phyloP scores from a whole-genome alignment of 306 rosid species.

The Arachis stenosperma region DNA sequence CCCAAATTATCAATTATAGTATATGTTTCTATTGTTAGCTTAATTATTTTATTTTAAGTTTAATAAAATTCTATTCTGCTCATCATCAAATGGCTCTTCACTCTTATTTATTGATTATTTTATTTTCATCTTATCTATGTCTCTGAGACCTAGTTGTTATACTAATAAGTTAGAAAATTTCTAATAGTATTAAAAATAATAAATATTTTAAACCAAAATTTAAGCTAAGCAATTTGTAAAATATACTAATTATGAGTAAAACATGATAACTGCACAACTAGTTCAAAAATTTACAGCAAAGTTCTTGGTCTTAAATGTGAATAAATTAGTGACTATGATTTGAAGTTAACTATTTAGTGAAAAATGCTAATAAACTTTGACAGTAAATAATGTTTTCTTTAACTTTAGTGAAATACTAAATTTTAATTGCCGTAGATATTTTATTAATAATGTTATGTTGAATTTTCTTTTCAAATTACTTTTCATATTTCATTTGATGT shows the following conservation, averaged over 20 bases:
- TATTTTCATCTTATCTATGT: slow-evolving; percentile 11
- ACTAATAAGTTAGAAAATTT: not conserved
- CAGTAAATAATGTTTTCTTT: no score
- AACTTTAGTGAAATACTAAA: no score
- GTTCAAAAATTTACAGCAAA: slow-evolving; percentile 15
- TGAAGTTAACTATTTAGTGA: slow-evolving; percentile 1
- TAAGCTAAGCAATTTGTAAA: slow-evolving; percentile 8
- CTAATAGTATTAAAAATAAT: not conserved
- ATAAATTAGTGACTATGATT: not conserved
- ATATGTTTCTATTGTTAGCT: slow-evolving; percentile 1
- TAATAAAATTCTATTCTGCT: slow-evolving; percentile 16
- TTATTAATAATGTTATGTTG: no score
- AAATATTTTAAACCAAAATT: slow-evolving; percentile 11
- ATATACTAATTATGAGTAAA: not conserved
- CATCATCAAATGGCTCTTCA: not conserved
- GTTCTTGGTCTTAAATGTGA: slow-evolving; percentile 19
- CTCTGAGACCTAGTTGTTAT: not conserved
- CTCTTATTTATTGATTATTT: slow-evolving; percentile 3
- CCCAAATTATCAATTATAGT: slow-evolving; percentile 28
- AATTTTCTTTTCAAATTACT: no score
- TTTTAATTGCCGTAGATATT: no score
- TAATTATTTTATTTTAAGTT: slow-evolving; percentile 1
- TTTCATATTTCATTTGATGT: no score
- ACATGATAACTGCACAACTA: slow-evolving; percentile 26
- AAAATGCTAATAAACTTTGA: slow-evolving; percentile 19